phyloP scores from a whole-genome alignment of 1,139 yeast genomes.

The Yamadazyma friedrichii region DNA sequence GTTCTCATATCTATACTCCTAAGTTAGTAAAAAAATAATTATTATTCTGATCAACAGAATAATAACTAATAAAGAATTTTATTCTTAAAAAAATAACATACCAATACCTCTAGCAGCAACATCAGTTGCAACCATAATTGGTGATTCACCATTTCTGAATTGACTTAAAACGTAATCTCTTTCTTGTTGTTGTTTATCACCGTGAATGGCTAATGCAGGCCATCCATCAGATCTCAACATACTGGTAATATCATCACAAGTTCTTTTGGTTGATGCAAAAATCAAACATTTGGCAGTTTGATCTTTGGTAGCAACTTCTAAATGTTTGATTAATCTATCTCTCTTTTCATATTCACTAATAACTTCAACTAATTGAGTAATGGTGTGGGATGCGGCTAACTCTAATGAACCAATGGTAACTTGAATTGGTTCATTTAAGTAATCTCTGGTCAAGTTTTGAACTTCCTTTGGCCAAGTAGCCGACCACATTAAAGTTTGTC shows the following conservation, averaged over 20 bases:
- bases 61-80: neutral
- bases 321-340: conserved; percentile 81
- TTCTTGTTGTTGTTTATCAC: conserved; percentile 96
- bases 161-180: conserved; percentile 98
- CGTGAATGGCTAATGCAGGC: conserved; percentile 99
- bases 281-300: conserved; percentile 75
- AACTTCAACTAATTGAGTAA: conserved; percentile 91
- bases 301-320: conserved; percentile 81
- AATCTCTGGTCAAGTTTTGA: conserved; percentile 87
- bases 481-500: conserved; percentile 99
- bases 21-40: conserved; percentile 9
- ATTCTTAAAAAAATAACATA: conserved; percentile 47
- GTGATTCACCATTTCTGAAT: conserved; percentile 88
- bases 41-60: too few relatives aligned
- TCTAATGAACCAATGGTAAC: conserved; percentile 96
- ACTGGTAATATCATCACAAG: conserved; percentile 92
- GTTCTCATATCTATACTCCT: conserved; percentile 6
- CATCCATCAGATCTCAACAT: conserved; percentile 95
- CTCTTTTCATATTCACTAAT: conserved; percentile 89
- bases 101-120: conserved; percentile 99
- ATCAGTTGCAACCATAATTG: conserved; percentile 98
- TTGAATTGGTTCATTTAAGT: conserved; percentile 89
- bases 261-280: conserved; percentile 94
- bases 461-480: conserved; percentile 99
- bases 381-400: conserved; percentile 93